Base-by-base conservation (phyloP, 2,329 filamentous ascomycete species). In the Sclerotinia trifoliorum region DNA sequence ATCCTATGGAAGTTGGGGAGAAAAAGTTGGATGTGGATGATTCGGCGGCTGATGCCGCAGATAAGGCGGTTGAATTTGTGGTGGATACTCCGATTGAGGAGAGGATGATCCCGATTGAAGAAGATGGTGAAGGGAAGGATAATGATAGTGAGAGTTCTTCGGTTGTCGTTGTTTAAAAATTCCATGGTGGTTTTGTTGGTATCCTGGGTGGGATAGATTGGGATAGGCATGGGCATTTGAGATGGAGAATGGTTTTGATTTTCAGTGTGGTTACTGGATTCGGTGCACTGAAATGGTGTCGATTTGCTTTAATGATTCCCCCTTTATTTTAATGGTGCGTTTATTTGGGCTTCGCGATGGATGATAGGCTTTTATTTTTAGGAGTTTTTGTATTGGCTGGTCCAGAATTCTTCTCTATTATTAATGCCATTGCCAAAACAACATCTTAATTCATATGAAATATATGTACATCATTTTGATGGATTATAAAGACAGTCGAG, bases 21-120 rank as follows among this genome's bases (percentile, higher is more conserved):
- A 68, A 67, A 19, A 66, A 66, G 2, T 32, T 68, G 15, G 67
- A 68, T 49, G 67, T 68, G 8, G 67, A 68, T 60, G 67, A 68
- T 66, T 68, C 67, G 44, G 67, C 67, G 6, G 62, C 67, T 5
- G 67, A 68, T 55, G 67, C 67, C 6, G 63, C 62, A 5, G 63
- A 68, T 65, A 29, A 57, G 32, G 63, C 67, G 2, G 67, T 66
- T 2, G 62, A 65, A 24, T 5, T 0, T 17, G 58, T 15, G 52
- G 64, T 51, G 26, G n/a, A 26, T 15, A 68, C 35, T 65, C 66
- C 66, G 17, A 26, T 32, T 32, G 61, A n/a, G 42, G 61, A 65
- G 52, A 57, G 3, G 52, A n/a, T 1, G 17, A 32, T 17, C 17
- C 42, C 35, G 24, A 39, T 29, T 49, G 61, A 15, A 21, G 61